Percentiles rank a stretch among this genome's conserved stretches.
These are phyloP conservation scores for Candida cerambycidarum DNA, from an alignment of 805 yeast genomes.

Conservation along the genomic window DNA sequence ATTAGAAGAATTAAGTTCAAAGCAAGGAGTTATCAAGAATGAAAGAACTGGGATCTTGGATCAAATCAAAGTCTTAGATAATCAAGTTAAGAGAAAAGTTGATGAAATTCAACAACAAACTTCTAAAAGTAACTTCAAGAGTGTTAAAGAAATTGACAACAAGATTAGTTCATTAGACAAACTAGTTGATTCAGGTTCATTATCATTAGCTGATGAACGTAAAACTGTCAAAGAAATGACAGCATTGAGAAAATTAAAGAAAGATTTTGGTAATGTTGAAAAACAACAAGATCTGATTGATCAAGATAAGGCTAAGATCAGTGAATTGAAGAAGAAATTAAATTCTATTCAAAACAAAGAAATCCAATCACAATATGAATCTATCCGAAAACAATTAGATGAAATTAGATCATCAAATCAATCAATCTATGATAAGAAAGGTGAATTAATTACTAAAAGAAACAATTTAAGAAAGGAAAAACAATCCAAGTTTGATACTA, in stretches of 20 bases:
- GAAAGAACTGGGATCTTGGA: conserved; percentile 56
- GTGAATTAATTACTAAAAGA: conserved; percentile 62
- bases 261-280: conserved; percentile 72
- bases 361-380: conserved; percentile 65
- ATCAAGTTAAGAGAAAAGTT: conserved; percentile 69
- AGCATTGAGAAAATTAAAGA: conserved; percentile 73
- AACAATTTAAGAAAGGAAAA: conserved; percentile 63
- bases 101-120: conserved; percentile 70
- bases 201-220: conserved; percentile 91
- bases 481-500: conserved; percentile 64
- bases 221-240: conserved; percentile 81
- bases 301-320: conserved; percentile 70
- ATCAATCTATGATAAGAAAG: conserved; percentile 63
- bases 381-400: conserved; percentile 67
- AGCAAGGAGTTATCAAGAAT: conserved; percentile 49
- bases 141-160: conserved; percentile 65
- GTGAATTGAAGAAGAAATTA: conserved; percentile 69
- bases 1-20: conserved; percentile 42
- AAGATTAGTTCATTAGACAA: conserved; percentile 68
- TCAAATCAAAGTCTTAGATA: conserved; percentile 71
- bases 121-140: conserved; percentile 68
- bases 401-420: conserved; percentile 61
- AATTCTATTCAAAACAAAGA: conserved; percentile 61
- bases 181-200: conserved; percentile 70
- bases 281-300: conserved; percentile 78